Percentiles rank a stretch among this genome's conserved stretches.
Conservation (phyloP, 495 filamentous ascomycete genomes). For the Penicillium pancosmium region DNA sequence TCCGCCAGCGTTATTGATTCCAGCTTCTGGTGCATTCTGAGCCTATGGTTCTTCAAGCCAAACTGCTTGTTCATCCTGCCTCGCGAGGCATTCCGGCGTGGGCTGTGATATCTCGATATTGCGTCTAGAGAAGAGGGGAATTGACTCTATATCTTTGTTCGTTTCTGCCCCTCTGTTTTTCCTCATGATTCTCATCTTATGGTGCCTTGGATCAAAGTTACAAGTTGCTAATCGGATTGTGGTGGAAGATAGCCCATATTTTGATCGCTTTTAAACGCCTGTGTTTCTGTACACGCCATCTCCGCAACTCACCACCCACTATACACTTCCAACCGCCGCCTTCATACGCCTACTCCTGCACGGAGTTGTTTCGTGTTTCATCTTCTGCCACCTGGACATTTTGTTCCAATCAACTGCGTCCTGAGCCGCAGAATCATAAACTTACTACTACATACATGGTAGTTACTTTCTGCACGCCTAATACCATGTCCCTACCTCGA, state of each 20-base stretch:
- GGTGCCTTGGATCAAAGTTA: not conserved
- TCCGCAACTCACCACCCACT: constrained; percentile 5
- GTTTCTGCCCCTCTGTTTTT: constrained; percentile 16
- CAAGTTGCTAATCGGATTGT: not conserved
- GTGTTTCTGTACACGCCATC: constrained; percentile 7
- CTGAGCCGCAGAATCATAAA: constrained; percentile 1
- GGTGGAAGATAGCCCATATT: not conserved
- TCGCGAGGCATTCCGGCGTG: constrained; percentile 41
- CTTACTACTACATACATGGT: not conserved
- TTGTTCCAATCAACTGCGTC: constrained; percentile 23
- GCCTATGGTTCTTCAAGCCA: constrained; percentile 41
- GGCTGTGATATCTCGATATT: constrained; percentile 33
- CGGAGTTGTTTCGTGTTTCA: constrained; percentile 29
- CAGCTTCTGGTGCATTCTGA: constrained; percentile 36
- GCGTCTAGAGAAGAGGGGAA: constrained; percentile 18
- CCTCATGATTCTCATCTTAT: constrained; percentile 15
- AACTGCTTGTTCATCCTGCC: constrained; percentile 36
- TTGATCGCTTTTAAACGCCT: constrained; percentile 1
- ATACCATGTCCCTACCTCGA: constrained; percentile 26
- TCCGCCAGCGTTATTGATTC: constrained; percentile 38
- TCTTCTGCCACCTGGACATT: constrained; percentile 25
- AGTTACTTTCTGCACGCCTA: constrained; percentile 6
- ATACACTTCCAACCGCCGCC: constrained; percentile 14
- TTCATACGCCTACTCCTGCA: constrained; percentile 15
- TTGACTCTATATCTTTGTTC: constrained; percentile 26